Evolutionary conservation across 345 rosid species (phyloP).

Genomic region (Brassica napus): DNA sequence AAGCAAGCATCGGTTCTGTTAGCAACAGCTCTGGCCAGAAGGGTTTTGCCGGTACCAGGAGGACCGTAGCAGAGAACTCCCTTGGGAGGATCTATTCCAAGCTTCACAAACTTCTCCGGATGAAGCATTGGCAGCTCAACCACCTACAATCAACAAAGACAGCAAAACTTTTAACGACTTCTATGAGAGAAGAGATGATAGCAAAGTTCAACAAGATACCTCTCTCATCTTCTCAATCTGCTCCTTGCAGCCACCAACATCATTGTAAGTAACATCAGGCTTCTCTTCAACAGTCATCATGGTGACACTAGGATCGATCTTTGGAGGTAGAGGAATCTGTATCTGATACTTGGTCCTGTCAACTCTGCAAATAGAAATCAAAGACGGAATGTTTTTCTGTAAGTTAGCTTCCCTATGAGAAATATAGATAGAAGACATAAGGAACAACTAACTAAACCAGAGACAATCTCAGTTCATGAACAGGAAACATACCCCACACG

Average conservation of each 20-base stretch:
- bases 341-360: constrained; percentile 97
- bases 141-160: constrained; percentile 45
- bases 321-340: constrained; percentile 97
- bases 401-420: background rate
- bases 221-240: constrained; percentile 98
- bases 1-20: constrained; percentile 99
- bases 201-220: constrained; percentile 45
- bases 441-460: background rate
- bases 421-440: background rate
- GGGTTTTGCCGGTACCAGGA: constrained; percentile 97
- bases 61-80: constrained; percentile 99
- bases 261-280: constrained; percentile 97
- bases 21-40: constrained; percentile 96
- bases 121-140: constrained; percentile 99
- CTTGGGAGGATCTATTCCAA: constrained; percentile 98
- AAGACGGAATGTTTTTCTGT: background rate
- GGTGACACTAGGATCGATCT: constrained; percentile 98
- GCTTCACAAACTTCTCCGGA: constrained; percentile 98
- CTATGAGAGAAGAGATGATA: background rate
- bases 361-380: constrained; percentile 57
- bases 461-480: background rate
- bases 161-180: background rate
- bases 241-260: constrained; percentile 98
- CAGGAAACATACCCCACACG: constrained; percentile 73
- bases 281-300: constrained; percentile 99